These are phyloP conservation scores for Pleurozium schreberi DNA, from an alignment of 225 moss, liverwort and hornwort genomes.

Conservation along the genomic window DNA sequence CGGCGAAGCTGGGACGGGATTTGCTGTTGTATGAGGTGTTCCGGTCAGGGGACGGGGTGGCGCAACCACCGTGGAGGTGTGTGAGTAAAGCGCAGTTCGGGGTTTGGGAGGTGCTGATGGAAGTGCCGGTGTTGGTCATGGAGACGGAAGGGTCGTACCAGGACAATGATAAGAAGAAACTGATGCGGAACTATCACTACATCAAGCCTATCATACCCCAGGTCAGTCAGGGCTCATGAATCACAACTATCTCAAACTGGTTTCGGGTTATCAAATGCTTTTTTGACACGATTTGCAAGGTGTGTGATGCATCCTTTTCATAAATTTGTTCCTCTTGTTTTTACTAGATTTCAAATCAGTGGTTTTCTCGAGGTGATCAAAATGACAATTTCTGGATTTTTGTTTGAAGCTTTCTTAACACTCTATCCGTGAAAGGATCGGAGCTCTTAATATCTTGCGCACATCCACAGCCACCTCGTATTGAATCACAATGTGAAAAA, in stretches of 20 bases:
- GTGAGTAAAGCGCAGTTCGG: constrained; percentile 9
- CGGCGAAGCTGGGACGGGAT: constrained; percentile 16
- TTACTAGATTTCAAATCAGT: background rate
- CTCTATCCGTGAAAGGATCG: background rate
- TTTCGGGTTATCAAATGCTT: background rate
- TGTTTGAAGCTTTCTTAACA: background rate
- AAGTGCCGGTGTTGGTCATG: constrained; percentile 24
- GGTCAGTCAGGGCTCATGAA: background rate
- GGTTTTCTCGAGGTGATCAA: background rate
- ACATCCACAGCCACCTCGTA: background rate
- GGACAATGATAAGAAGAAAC: background rate
- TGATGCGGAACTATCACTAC: constrained; percentile 6
- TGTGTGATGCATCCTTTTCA: background rate
- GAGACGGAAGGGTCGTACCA: constrained; percentile 16
- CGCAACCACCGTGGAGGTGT: background rate
- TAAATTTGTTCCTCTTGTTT: background rate
- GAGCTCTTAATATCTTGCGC: background rate
- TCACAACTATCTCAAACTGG: background rate
- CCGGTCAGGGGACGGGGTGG: background rate
- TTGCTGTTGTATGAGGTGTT: background rate
- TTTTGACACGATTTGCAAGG: background rate
- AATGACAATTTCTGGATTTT: background rate
- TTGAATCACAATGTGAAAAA: background rate
- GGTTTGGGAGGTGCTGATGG: constrained; percentile 21
- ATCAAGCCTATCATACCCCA: constrained; percentile 18